Conservation (phyloP, 305 asterid species). For the Galium porrigens region DNA sequence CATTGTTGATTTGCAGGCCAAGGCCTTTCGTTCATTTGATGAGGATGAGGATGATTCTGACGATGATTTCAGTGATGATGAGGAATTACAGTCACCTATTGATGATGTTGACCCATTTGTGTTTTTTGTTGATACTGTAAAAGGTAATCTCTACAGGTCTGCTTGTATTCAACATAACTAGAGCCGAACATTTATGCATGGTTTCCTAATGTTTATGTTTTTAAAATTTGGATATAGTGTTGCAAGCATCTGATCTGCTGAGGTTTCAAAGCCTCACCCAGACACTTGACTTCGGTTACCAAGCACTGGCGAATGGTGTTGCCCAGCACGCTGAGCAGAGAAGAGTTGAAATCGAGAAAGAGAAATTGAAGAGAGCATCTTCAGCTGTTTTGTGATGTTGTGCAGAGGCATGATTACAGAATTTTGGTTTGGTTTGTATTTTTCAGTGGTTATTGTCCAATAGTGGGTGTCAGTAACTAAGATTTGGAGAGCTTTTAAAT, state of each 20-base stretch:
- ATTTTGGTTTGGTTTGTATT: slow-evolving; percentile 15
- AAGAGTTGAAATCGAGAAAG: slow-evolving; percentile 68
- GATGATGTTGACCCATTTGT: slow-evolving; percentile 94
- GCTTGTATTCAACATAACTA: not conserved
- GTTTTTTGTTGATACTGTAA: slow-evolving; percentile 73
- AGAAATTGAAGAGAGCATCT: slow-evolving; percentile 52
- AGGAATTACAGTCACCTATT: slow-evolving; percentile 85
- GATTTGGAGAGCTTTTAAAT: slow-evolving; percentile 19
- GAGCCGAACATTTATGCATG: not conserved
- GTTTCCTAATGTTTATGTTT: slow-evolving; percentile 6
- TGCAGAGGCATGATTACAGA: slow-evolving; percentile 14
- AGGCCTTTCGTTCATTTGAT: slow-evolving; percentile 54
- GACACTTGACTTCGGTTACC: slow-evolving; percentile 71
- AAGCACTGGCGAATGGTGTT: slow-evolving; percentile 78
- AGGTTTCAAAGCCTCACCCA: slow-evolving; percentile 81
- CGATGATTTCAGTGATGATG: slow-evolving; percentile 88
- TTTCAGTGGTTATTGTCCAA: slow-evolving; percentile 26
- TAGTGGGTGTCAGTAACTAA: slow-evolving; percentile 15
- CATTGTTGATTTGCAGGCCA: slow-evolving; percentile 43
- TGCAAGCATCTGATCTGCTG: slow-evolving; percentile 71
- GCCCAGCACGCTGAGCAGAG: slow-evolving; percentile 92
- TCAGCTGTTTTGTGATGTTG: slow-evolving; percentile 30
- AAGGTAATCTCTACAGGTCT: slow-evolving; percentile 34
- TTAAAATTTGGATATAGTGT: slow-evolving; percentile 27
- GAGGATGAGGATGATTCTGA: slow-evolving; percentile 60